phyloP scores from a whole-genome alignment of 1,284 basidiomycete species.

The Cryptococcus sp. region DNA sequence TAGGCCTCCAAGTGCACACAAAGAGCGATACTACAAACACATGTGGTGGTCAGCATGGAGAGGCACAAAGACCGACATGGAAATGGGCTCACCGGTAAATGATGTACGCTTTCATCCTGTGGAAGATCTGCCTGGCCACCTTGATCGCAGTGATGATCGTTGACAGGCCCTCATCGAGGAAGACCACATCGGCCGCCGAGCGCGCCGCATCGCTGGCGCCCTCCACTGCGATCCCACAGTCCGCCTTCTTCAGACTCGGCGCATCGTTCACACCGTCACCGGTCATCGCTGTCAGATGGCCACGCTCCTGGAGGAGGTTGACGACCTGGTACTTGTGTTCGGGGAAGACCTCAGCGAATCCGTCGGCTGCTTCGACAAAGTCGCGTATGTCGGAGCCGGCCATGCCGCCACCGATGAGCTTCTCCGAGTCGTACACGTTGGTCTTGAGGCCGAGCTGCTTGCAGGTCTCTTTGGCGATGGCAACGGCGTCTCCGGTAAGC shows the following conservation, averaged over 20 bases:
- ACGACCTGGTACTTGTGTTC: slow-evolving; percentile 59
- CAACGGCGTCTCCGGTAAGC: slow-evolving; percentile 60
- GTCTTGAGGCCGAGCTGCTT: slow-evolving; percentile 55
- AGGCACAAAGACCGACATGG: not conserved
- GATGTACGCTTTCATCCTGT: slow-evolving; percentile 58
- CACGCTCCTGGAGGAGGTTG: slow-evolving; percentile 56
- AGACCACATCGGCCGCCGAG: slow-evolving; percentile 59
- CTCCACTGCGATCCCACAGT: slow-evolving; percentile 63
- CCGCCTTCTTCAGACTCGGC: slow-evolving; percentile 56
- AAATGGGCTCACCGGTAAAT: slow-evolving; percentile 44
- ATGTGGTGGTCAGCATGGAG: not conserved
- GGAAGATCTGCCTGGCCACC: slow-evolving; percentile 59
- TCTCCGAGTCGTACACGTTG: slow-evolving; percentile 58
- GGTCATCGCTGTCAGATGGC: slow-evolving; percentile 58
- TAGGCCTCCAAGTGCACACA: slow-evolving; percentile 60
- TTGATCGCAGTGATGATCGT: slow-evolving; percentile 59
- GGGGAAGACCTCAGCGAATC: slow-evolving; percentile 59
- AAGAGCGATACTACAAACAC: slow-evolving; percentile 51
- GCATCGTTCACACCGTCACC: slow-evolving; percentile 59
- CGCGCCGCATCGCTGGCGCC: slow-evolving; percentile 64
- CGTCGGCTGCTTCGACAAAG: slow-evolving; percentile 58
- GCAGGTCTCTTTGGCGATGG: slow-evolving; percentile 59
- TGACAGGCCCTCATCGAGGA: slow-evolving; percentile 54
- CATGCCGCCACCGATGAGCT: slow-evolving; percentile 57
- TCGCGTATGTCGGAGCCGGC: slow-evolving; percentile 56